Base-by-base conservation (phyloP, 1,284 basidiomycete genomes). In the Schizophyllum commune region DNA sequence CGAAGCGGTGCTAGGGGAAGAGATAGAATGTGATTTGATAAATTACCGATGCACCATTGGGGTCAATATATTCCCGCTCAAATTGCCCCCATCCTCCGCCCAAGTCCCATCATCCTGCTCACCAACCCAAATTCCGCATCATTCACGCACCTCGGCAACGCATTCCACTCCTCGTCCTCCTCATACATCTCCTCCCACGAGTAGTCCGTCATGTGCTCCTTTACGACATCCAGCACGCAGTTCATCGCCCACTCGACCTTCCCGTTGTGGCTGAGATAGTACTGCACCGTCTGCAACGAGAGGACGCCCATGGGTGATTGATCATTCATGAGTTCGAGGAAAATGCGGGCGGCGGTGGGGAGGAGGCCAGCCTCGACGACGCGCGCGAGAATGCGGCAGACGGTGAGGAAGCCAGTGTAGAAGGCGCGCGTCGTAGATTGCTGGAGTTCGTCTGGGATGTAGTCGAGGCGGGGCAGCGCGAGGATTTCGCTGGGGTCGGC, bases 191-290 rank as follows among this genome's bases (percentile, higher is more conserved):
- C 65, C 13, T 66, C 65, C 52, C 68, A 66, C 13, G 58, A 39
- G 9, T 63, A 61, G 47, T 70, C 68, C 11, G 65, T 67, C 1
- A 68, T 52, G 32, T 67, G 64, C 13, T 66, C 65, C 55, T 60
- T 32, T 15, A 64, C 66, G 1, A 57, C 60, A 8, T 61, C 52
- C 17, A 64, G 66, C 22, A 67, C 59, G 7, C 65, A 65, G 55
- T 69, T 68, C 9, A 70, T 61, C 4, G 65, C 67, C 54, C 67
- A 66, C 27, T 66, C 68, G 33, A 67, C 59, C 19, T 60, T 65
- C 2, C 67, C 69, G 4, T 68, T 69, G 47, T 69, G 66, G 8
- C 33, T 21, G 32, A 68, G 47, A 51, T 65, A 70, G 55, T 64
- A 66, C 27, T 56, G 27, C 27, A 27, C 27, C 17, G 13, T 58